Evolutionary conservation across 495 filamentous ascomycete species (phyloP), one percentile per base, ranked within the genome.

Genomic region (Hypoxylon crocopeplum): DNA sequence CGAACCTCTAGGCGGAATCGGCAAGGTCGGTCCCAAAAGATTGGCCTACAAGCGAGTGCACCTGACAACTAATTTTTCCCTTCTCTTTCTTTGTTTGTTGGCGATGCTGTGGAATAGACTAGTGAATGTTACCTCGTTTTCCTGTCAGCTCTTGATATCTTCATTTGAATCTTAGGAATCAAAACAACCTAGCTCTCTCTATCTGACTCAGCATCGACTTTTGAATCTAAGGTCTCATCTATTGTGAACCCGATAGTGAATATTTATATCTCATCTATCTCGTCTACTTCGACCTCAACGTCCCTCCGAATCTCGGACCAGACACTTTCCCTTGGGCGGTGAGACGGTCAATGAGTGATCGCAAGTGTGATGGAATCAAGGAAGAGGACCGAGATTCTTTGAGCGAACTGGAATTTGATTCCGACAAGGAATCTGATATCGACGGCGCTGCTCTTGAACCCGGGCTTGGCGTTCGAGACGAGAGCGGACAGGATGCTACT

Each of bases 331-430:
- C n/a, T 0, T n/a, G 16, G n/a, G n/a, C 17, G 19, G 42, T 29
- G 37, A 45, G 21, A 41, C 45, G 29, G 55, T 51, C 49, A 56
- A 64, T 64, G 61, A 59, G 32, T 33, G 50, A 21, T 11, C 50
- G 49, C 49, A 59, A 42, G 6, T 33, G 51, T 30, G 50, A 55
- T 39, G 50, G 34, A 7, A 25, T 40, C 45, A 32, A 59, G 0
- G 49, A 59, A 2, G 55, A 64, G 22, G 61, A 64, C 42, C 61
- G 45, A 5, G 49, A 45, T 24, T 45, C 61, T 59, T 59, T 64
- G 34, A 64, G 49, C 46, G 54, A 64, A 0, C 21, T 49, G 1
- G 55, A 59, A 5, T 49, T 50, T 29, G 55, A 64, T 56, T 56
- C 61, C 32, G 55, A 59, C 2, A 46, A 56, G 55, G 55, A 64